Evolutionary conservation across 1,284 basidiomycete genomes (phyloP), one percentile per base, ranked within the genome.

Genomic region (Puccinia polysora): DNA sequence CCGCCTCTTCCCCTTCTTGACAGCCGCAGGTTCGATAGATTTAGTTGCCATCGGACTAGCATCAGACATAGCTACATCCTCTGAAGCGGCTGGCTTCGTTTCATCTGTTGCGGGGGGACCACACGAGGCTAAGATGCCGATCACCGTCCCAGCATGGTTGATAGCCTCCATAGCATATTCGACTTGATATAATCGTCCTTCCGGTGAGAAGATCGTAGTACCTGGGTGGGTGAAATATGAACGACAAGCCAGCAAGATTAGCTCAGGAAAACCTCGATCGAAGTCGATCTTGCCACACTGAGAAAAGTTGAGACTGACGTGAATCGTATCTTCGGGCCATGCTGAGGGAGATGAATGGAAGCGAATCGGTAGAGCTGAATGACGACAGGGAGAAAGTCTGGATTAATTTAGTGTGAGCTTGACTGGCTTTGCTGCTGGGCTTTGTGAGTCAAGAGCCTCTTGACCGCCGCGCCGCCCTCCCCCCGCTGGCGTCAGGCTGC

Each of bases 161-260:
- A 97, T 97, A 74, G 93, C 93, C 80, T 97, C 93, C 93, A 97
- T 97, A 63, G 93, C 93, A 86, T 97, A 97, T 83, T 97, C 93
- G 83, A 97, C 93, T 92, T 80, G 49, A 49, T 65, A 80, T 18
- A 80, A 74, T 14, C 78, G 75, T 34, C 91, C 91, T 82, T 95
- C 91, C 55, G 91, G 91, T 72, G 91, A 94, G 85, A 95, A 95
- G 83, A 93, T 94, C 68, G 91, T 95, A 76, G 91, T 95, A 77
- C 91, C 68, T 71, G 59, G 23, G 40, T 14, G 28, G 7, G 40
- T 7, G 14, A 5, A 8, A 45, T 15, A n/a, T 50, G 15, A 32
- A 12, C 28, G 52, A n/a, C 18, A 20, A 8, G 8, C 7, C 25
- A 49, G 18, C 20, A n/a, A 43, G 5, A 68, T 47, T 25, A 34